phyloP scores from a whole-genome alignment of 768 basidiomycete species.

The Galerina marginata region DNA sequence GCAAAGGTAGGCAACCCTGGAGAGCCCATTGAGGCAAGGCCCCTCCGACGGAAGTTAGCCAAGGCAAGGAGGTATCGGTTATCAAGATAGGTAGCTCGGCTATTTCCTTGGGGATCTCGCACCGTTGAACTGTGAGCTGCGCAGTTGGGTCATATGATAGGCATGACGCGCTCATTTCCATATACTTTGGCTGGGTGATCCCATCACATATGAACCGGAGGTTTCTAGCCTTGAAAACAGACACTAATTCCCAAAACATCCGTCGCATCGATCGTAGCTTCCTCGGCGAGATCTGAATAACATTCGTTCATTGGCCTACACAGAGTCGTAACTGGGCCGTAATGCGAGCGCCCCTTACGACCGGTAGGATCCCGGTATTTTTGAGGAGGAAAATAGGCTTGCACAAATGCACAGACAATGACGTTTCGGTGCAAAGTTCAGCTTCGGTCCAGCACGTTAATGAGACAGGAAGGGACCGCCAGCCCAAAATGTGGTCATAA shows the following conservation, averaged over 20 bases:
- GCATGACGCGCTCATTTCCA: slow-evolving; percentile 12
- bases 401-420: slow-evolving; percentile 9
- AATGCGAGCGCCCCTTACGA: slow-evolving; percentile 23
- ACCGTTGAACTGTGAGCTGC: not conserved
- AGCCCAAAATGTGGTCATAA: too few relatives aligned
- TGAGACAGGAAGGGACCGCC: not conserved
- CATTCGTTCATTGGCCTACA: not conserved
- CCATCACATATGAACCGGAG: slow-evolving; percentile 8
- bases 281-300: slow-evolving; percentile 14
- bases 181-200: not conserved
- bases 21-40: slow-evolving; percentile 2
- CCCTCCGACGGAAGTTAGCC: not conserved
- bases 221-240: slow-evolving; percentile 2
- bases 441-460: not conserved
- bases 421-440: not conserved
- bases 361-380: slow-evolving; percentile 28
- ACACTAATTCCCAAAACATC: slow-evolving; percentile 15
- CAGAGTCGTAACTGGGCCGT: slow-evolving; percentile 6
- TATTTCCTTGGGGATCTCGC: slow-evolving; percentile 14
- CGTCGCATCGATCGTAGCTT: slow-evolving; percentile 11
- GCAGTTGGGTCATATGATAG: slow-evolving; percentile 11
- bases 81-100: slow-evolving; percentile 19
- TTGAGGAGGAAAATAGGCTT: slow-evolving; percentile 18
- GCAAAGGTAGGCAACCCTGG: not conserved
- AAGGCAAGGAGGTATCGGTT: slow-evolving; percentile 1